Evolutionary conservation across 257 asterid species (phyloP).

Genomic region (Thymus quinquecostatus): DNA sequence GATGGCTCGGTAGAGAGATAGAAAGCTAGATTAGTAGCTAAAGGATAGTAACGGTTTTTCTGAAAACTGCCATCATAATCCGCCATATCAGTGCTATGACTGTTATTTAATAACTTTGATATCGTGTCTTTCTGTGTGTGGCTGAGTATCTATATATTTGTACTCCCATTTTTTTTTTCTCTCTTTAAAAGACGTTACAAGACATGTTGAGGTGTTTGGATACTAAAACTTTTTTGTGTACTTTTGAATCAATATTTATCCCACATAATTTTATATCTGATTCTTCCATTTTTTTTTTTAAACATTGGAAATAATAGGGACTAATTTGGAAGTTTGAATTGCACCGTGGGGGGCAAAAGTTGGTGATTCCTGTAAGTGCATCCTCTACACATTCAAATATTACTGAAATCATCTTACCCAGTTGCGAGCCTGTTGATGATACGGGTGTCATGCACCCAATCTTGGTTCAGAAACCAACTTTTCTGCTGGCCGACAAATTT

Average conservation of each 20-base stretch:
- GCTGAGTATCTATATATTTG: too few species aligned
- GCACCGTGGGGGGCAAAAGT: conserved; percentile 89
- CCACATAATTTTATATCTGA: conserved; percentile 11
- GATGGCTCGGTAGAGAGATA: too few species aligned
- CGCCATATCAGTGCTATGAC: too few species aligned
- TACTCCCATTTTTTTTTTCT: too few species aligned
- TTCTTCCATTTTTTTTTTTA: conserved; percentile 12
- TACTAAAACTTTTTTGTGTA: background rate
- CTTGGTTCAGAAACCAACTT: conserved; percentile 21
- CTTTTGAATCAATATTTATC: background rate
- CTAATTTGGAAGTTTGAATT: conserved; percentile 88
- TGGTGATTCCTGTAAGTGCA: conserved; percentile 90
- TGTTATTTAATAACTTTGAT: too few species aligned
- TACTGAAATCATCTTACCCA: conserved; percentile 14
- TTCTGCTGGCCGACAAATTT: conserved; percentile 8
- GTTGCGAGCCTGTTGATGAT: conserved; percentile 26
- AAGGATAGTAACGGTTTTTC: too few species aligned
- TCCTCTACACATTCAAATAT: conserved; percentile 29
- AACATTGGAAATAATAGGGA: conserved; percentile 53
- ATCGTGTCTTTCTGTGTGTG: too few species aligned
- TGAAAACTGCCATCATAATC: too few species aligned
- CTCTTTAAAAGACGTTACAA: conserved; percentile 11
- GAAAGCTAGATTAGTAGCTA: too few species aligned
- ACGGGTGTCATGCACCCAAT: background rate
- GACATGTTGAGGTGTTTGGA: conserved; percentile 14